Base-by-base conservation (phyloP, 106 monocot genomes). In the Alisma plantagoaquatica region DNA sequence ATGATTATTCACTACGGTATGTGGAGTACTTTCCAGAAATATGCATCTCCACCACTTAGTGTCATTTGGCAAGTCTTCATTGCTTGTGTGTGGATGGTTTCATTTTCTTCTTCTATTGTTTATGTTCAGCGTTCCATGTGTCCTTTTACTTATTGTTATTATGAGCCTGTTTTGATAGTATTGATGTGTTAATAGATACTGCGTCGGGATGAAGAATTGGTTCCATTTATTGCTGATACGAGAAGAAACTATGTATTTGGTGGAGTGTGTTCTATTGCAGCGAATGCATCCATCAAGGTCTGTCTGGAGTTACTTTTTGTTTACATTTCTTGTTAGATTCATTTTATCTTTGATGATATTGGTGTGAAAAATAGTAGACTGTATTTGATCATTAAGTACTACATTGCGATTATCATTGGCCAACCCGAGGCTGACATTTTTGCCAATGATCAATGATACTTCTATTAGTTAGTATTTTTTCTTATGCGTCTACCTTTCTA, bases 231-330 rank as follows among this genome's bases (percentile, higher is more conserved):
- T 53, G 64, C 84, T 41, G 89, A 98, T 17, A 41, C 61, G 28
- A 98, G 89, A 63, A 85, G 96, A 54, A 84, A 79, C 52, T 98
- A 98, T 54, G 79, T 98, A 63, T 98, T 98, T 82, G 81, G 96
- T 49, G 96, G 89, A 23, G 85, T 98, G 59, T 85, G 67, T 65
- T 79, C 78, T 70, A 50, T 98, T 76, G 96, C 89, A 57, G 76
- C 89, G 32, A 81, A 74, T 54, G 70, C 78, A 51, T 78, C 81
- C 46, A 73, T 89, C 46, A 89, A 98, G 96, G 94, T 96, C 78
- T 69, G 21, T 14, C 41, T n/a, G n/a, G n/a, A n/a, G 9, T 59
- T 49, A 20, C 18, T 33, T 22, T 16, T n/a, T 10, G 11, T 50
- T 8, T 50, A 32, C 20, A n/a, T n/a, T n/a, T n/a, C n/a, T n/a